Percentiles rank a stretch among this genome's conserved stretches.
Evolutionary conservation across 2,329 filamentous ascomycete species (phyloP).

Genomic region (Phymatotrichopsis omnivora): DNA sequence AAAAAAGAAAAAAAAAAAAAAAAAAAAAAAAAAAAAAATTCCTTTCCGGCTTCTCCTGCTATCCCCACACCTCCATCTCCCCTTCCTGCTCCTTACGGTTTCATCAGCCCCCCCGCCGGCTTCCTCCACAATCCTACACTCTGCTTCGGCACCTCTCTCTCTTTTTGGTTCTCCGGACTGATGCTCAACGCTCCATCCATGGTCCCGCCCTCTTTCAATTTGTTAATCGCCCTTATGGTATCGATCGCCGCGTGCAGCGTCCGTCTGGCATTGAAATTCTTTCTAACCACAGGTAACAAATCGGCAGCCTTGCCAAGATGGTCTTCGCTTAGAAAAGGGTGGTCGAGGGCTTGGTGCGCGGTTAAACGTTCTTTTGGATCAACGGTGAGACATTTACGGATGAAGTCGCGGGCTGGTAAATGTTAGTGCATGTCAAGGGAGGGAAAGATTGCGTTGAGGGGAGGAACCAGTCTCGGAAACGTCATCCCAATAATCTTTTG

Average conservation of each 20-base stretch:
- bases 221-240: slow-evolving; percentile 61
- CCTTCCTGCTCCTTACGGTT: slow-evolving; percentile 13
- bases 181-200: slow-evolving; percentile 48
- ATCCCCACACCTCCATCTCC: neutral
- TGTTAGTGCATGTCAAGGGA: neutral
- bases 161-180: slow-evolving; percentile 46
- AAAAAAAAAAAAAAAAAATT: slow-evolving; percentile 6
- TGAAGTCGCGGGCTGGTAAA: slow-evolving; percentile 68
- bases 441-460: neutral
- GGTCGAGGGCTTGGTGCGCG: slow-evolving; percentile 61
- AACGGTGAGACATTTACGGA: slow-evolving; percentile 81
- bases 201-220: slow-evolving; percentile 54
- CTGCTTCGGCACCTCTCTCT: slow-evolving; percentile 48
- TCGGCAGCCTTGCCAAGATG: slow-evolving; percentile 42
- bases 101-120: slow-evolving; percentile 31
- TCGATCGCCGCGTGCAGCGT: slow-evolving; percentile 62
- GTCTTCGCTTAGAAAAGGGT: slow-evolving; percentile 53
- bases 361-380: slow-evolving; percentile 83
- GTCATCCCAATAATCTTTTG: slow-evolving; percentile 90
- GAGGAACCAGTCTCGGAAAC: slow-evolving; percentile 54
- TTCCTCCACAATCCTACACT: slow-evolving; percentile 53
- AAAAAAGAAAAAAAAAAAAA: slow-evolving; percentile 1
- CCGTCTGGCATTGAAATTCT: slow-evolving; percentile 62
- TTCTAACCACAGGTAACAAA: slow-evolving; percentile 58
- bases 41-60: no score